Evolutionary conservation across 106 monocot species (phyloP), one percentile per base, ranked within the genome.

Genomic region (Apostasia ramifera): DNA sequence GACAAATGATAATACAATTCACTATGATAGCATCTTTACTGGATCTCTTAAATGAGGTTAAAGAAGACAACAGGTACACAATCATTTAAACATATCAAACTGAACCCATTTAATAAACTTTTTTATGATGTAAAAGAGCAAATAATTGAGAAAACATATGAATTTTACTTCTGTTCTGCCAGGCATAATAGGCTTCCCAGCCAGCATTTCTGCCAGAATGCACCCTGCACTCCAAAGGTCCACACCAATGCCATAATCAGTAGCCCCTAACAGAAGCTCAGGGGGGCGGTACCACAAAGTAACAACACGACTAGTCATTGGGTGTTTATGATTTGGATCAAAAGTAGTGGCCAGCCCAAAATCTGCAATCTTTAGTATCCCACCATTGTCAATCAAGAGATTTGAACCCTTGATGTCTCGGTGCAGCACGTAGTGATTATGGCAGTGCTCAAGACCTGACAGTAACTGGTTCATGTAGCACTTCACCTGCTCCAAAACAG

Each of bases 151-250:
- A 6, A 52, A 52, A 6, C 6, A 41, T 7, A 40, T 8, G 7
- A 61, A 61, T 41, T 15, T 42, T 76, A 86, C 86, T 79, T 86
- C 86, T 8, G 86, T 86, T 54, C 86, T 71, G 5, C 86, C 86
- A 57, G 82, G 86, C 86, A 86, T 82, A 45, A 86, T 82, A n/a
- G 86, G 86, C 59, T 86, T 86, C 52, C 79, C 82, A 58, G 76
- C 79, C 43, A 82, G 55, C 15, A 86, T 53, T 43, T 86, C 86
- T 45, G 86, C 86, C 40, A 86, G 61, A 69, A 86, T 82, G 57
- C 86, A 86, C 14, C 86, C 86, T 39, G 82, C 81, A 63, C 86
- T 86, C 86, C 86, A 86, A 5, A 86, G 71, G 44, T 86, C 86
- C 2, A 86, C 82, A 44, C 79, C 82, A 2, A 82, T 78, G 1